Evolutionary conservation across 164 flowering plant species (phyloP), one percentile per base, ranked within the genome.

Genomic region (Chimonanthus praecox): DNA sequence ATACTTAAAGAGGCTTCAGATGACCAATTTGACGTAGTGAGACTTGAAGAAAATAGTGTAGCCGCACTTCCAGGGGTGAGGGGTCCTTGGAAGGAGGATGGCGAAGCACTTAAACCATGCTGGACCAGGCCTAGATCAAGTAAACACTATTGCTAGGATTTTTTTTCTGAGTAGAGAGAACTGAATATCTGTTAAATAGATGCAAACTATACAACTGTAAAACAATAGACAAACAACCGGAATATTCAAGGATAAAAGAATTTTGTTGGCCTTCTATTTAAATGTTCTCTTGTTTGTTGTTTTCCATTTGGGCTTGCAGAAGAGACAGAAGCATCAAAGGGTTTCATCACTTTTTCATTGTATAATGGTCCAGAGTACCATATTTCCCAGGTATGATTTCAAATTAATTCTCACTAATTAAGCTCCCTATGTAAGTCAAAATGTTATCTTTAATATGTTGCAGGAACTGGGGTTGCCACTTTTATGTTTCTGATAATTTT

Each of bases 281-380:
- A 48, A n/a, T 10, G 20, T 33, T 5, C 50, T 49, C 8, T n/a
- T 10, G 43, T 43, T 7, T 62, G 48, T 73, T 45, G 11, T 70
- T 74, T 65, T 69, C 48, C 5, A 9, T 64, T 16, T 67, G 71
- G 67, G 68, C 45, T 69, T 20, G 50, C 83, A 84, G 96, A 84
- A 78, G 87, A 83, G 44, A 79, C 76, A 16, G 86, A 83, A 58
- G 72, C 78, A 65, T 75, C 95, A 4, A 83, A 81, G 58, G 98
- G 99, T 16, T 93, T 69, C 78, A 79, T 95, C 73, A 88, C 87
- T 65, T 88, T 95, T 83, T 92, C 99, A 9, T 79, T 95, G 71
- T 88, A 88, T 6, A 86, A 88, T 79, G 99, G 99, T 64, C 97
- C 98, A 21, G 98, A 95, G 69, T 93, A 90, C 82, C 99, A 95